Evolutionary conservation across 176 grass and related monocot species (phyloP).

Genomic region (Bothriochloa decipiens): DNA sequence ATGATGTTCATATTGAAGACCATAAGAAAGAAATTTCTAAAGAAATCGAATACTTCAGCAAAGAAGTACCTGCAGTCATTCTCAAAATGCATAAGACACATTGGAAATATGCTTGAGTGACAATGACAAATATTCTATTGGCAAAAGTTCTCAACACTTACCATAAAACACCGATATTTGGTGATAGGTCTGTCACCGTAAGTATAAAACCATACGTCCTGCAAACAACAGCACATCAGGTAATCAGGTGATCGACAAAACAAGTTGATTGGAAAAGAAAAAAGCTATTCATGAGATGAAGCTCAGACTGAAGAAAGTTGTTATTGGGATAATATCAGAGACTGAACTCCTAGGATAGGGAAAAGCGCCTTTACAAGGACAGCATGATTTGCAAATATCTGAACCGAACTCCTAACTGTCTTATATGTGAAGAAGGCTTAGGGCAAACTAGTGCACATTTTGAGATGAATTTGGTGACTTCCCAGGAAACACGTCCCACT

Average conservation of each 20-base stretch:
- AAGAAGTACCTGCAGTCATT: conserved; percentile 94
- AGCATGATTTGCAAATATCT: neutral
- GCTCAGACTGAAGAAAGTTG: neutral
- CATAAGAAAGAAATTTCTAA: conserved; percentile 95
- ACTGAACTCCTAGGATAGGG: neutral
- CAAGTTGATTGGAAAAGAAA: neutral
- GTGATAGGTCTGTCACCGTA: conserved; percentile 76
- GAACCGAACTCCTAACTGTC: conserved; percentile 7
- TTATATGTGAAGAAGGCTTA: neutral
- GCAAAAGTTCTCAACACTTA: conserved; percentile 37
- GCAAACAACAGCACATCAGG: conserved; percentile 43
- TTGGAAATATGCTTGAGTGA: conserved; percentile 12
- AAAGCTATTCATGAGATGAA: neutral
- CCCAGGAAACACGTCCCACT: neutral
- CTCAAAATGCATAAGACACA: conserved; percentile 39
- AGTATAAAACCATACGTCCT: conserved; percentile 93
- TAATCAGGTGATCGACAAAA: conserved; percentile 19
- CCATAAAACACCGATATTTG: conserved; percentile 89
- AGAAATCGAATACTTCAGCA: conserved; percentile 94
- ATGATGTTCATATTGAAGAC: conserved; percentile 95
- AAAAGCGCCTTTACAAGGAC: neutral
- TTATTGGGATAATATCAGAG: neutral
- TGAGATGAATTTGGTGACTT: neutral
- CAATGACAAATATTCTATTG: neutral
- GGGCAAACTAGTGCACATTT: conserved; percentile 16